Percentiles rank a stretch among this genome's conserved stretches.
These are phyloP conservation scores for Cladosporium sp. DNA, from an alignment of 2,329 filamentous ascomycete species.

Conservation along the genomic window DNA sequence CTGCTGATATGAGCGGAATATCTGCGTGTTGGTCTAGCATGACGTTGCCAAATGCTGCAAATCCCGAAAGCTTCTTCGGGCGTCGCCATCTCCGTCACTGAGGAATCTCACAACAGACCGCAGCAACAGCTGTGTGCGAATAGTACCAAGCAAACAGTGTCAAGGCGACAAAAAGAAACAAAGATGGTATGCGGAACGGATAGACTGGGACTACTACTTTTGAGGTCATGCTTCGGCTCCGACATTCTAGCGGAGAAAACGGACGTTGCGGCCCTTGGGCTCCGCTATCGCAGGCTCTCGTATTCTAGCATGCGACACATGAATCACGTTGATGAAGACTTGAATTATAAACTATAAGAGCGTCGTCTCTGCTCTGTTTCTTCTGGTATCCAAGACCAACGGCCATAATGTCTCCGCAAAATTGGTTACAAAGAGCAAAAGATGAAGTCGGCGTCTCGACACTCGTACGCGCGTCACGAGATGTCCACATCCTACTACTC, in stretches of 20 bases:
- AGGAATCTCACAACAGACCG: background rate
- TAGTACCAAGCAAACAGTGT: background rate
- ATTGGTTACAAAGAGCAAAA: slow-evolving; percentile 5
- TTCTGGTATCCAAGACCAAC: too few species aligned
- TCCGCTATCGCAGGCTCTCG: background rate
- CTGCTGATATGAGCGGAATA: too few species aligned
- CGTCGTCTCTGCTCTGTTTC: background rate
- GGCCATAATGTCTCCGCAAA: background rate
- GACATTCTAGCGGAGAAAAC: too few species aligned
- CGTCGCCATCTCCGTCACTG: background rate
- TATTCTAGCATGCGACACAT: background rate
- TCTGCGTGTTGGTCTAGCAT: too few species aligned
- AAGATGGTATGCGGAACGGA: too few species aligned
- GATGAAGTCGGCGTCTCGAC: slow-evolving; percentile 46
- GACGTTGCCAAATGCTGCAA: background rate
- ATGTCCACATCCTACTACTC: slow-evolving; percentile 48
- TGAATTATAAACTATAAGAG: too few species aligned
- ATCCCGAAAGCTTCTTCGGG: background rate
- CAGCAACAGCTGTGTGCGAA: background rate
- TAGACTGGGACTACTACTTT: too few species aligned
- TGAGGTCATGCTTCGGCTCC: too few species aligned
- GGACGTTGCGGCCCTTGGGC: background rate
- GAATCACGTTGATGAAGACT: background rate
- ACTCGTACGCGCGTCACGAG: slow-evolving; percentile 39
- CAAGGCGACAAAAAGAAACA: too few species aligned